phyloP scores from a whole-genome alignment of 139 green algal genomes.

The Auxenochlorella pyrenoidosa region DNA sequence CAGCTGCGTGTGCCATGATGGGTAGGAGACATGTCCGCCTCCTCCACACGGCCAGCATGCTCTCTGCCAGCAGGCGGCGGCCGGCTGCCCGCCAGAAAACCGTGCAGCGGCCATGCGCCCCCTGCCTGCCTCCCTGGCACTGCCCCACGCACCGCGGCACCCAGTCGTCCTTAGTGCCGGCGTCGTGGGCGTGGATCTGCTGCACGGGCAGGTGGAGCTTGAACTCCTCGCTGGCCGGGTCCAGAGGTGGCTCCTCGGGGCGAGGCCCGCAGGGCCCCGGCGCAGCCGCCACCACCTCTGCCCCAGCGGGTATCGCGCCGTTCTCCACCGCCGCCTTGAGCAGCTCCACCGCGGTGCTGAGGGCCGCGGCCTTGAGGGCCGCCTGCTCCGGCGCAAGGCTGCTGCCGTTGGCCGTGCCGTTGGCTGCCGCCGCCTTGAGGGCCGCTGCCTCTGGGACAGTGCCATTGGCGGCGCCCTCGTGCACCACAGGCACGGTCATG shows the following conservation, averaged over 20 bases:
- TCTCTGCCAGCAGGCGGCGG: no score
- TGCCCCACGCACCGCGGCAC: constrained; percentile 37
- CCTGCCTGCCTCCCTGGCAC: neutral
- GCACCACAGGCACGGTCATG: constrained; percentile 22
- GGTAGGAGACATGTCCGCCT: no score
- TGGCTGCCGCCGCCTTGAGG: constrained; percentile 12
- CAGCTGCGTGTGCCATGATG: no score
- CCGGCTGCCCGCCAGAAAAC: no score
- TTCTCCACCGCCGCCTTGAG: constrained; percentile 1
- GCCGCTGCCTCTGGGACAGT: neutral
- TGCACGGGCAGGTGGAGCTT: constrained; percentile 24
- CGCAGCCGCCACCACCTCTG: no score
- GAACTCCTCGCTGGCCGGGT: constrained; percentile 5
- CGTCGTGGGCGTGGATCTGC: constrained; percentile 53
- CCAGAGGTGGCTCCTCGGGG: constrained; percentile 7
- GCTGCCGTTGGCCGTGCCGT: neutral
- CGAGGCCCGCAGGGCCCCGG: neutral
- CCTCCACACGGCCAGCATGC: no score
- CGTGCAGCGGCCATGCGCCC: neutral
- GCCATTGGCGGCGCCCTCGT: constrained; percentile 19
- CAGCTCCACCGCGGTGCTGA: neutral
- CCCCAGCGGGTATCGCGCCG: no score
- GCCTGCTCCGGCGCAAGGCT: no score
- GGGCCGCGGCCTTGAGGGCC: neutral
- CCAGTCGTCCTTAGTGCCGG: constrained; percentile 68